These are phyloP conservation scores for Raffaelea ambrosiae DNA, from an alignment of 2,329 filamentous ascomycete genomes.

Conservation along the genomic window DNA sequence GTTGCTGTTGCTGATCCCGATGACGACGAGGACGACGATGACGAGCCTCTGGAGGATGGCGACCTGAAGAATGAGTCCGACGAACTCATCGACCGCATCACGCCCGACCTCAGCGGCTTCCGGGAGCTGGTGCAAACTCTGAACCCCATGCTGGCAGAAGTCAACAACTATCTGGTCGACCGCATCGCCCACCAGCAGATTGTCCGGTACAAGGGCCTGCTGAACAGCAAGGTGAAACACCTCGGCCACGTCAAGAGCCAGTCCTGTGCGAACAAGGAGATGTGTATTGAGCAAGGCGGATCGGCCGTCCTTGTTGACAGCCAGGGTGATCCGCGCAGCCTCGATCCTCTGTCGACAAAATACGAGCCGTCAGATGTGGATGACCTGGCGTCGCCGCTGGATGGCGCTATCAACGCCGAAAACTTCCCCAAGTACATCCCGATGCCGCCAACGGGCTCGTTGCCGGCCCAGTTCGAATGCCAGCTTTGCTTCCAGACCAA, in stretches of 20 bases:
- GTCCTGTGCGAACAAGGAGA: conserved; percentile 50
- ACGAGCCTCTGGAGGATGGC: conserved; percentile 51
- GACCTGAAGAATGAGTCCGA: conserved; percentile 54
- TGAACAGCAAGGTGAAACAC: conserved; percentile 64
- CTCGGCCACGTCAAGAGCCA: conserved; percentile 43
- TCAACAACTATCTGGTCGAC: conserved; percentile 58
- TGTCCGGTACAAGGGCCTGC: conserved; percentile 67
- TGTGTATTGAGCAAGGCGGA: conserved; percentile 63
- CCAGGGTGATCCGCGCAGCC: conserved; percentile 48
- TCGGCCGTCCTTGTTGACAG: conserved; percentile 52
- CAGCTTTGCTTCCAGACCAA: conserved; percentile 78
- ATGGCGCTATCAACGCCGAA: conserved; percentile 61
- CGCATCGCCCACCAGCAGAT: conserved; percentile 77
- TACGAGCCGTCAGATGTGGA: conserved; percentile 56
- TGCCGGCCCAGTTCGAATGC: conserved; percentile 87
- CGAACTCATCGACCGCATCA: conserved; percentile 57
- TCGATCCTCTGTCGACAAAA: conserved; percentile 45
- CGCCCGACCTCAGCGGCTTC: conserved; percentile 69
- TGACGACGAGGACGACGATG: conserved; percentile 49
- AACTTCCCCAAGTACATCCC: conserved; percentile 76
- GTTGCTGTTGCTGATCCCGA: conserved; percentile 27
- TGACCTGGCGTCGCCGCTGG: conserved; percentile 45
- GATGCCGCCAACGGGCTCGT: conserved; percentile 63
- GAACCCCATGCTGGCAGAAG: conserved; percentile 59
- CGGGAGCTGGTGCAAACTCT: conserved; percentile 62